Base-by-base conservation (phyloP, 2,329 filamentous ascomycete genomes). In the Amauroascus niger region DNA sequence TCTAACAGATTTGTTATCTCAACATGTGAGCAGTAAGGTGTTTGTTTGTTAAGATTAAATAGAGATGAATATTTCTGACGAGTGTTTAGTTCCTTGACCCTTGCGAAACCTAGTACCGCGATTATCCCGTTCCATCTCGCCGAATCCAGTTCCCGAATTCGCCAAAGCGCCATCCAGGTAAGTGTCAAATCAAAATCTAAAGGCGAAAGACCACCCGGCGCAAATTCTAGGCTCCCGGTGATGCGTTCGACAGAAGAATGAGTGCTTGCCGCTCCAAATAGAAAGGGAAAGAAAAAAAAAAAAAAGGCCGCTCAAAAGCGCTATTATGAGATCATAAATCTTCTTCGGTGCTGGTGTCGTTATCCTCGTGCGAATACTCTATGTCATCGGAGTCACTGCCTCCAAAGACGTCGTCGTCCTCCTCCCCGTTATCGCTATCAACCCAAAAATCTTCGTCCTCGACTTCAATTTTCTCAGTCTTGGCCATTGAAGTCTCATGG, bases 401-500 rank as follows among this genome's bases (percentile, higher is more conserved):
- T 8, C 83, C 85, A 68, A 90, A 89, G 60, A 90, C 86, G 52
- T 87, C 86, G 50, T 86, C 81, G 60, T 88, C 86, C 60, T 86
- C 79, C 61, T 67, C n/a, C n/a, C n/a, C 68, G 37, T 18, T 20
- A 55, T 86, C 86, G 46, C 81, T 83, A 66, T 87, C 85, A 32
- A 80, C 81, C 85, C 88, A 93, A 66, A 94, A 94, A 57, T 87
- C 86, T 3, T 70, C 67, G 60, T 86, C 83, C 61, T 94, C 81
- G 1, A 82, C 81, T 20, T 53, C 51, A 1, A 74, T 75, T 1
- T 81, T 79, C 11, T 76, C 56, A 13, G 52, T 44, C 35, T 52
- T 50, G 6, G 60, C 57, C 63, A 71, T 71, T 61, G 71, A 88
- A 70, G 65, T 85, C 69, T 76, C 77, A 51, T 82, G 79, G 0